phyloP scores from a whole-genome alignment of 805 yeast species.

The Torulaspora indica region DNA sequence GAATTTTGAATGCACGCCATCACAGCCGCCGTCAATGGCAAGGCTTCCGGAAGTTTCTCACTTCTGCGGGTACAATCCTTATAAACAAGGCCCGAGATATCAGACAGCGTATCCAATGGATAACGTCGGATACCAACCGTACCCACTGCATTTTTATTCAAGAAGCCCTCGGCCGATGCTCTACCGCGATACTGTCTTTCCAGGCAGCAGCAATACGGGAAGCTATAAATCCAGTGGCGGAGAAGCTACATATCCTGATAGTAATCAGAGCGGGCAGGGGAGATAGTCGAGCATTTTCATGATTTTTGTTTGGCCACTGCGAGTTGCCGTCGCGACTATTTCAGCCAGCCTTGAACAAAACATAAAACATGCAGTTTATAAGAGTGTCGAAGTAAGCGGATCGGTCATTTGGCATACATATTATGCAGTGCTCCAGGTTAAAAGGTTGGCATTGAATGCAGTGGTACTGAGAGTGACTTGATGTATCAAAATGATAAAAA shows the following conservation, averaged over 20 bases:
- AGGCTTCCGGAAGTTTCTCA: conserved; percentile 2
- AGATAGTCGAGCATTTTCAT: neutral
- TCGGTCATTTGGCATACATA: too few species aligned
- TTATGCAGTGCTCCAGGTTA: neutral
- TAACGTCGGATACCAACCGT: neutral
- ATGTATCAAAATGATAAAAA: conserved; percentile 19
- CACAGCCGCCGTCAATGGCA: conserved; percentile 2
- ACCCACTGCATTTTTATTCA: neutral
- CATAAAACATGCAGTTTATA: neutral
- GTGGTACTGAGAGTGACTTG: neutral
- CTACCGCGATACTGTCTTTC: neutral
- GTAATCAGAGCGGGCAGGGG: conserved; percentile 4
- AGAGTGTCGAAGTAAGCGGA: neutral
- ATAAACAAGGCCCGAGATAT: neutral
- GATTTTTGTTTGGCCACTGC: neutral
- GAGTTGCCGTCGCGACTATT: neutral
- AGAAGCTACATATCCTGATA: conserved; percentile 26
- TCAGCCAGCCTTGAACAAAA: neutral
- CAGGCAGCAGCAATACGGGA: conserved; percentile 6
- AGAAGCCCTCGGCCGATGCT: conserved; percentile 2
- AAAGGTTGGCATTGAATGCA: neutral
- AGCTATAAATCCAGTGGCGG: conserved; percentile 30
- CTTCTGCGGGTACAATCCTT: conserved; percentile 6
- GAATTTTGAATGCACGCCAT: neutral
- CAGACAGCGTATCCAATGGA: neutral